These are phyloP conservation scores for Fusarium keratoplasticum DNA, from an alignment of 2,329 filamentous ascomycete genomes.

Conservation along the genomic window DNA sequence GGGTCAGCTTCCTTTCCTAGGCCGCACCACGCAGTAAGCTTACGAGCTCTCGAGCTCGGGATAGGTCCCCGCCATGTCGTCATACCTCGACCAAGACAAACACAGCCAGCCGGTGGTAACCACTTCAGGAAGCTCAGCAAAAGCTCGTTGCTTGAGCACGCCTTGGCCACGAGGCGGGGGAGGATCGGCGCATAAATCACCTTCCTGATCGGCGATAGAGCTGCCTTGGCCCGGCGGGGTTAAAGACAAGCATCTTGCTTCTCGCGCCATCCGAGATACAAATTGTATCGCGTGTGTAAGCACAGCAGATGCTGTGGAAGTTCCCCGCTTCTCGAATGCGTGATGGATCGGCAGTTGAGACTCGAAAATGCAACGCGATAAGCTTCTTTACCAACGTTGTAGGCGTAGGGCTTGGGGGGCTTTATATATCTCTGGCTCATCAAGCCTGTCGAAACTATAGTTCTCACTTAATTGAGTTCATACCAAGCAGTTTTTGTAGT, in stretches of 20 bases:
- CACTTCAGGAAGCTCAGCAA: slow-evolving; percentile 26
- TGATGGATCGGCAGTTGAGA: background rate
- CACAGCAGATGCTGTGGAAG: background rate
- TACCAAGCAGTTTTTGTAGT: background rate
- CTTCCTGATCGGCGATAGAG: slow-evolving; percentile 29
- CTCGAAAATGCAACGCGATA: background rate
- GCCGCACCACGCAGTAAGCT: slow-evolving; percentile 20
- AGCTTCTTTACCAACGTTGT: background rate
- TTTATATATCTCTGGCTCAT: background rate
- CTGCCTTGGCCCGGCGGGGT: slow-evolving; percentile 19
- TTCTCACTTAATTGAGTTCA: background rate
- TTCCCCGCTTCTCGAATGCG: background rate
- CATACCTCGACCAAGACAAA: slow-evolving; percentile 16
- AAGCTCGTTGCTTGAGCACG: background rate
- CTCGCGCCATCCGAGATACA: background rate
- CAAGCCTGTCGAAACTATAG: background rate
- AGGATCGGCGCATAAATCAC: slow-evolving; percentile 14
- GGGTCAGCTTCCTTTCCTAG: slow-evolving; percentile 26
- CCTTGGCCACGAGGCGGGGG: slow-evolving; percentile 28
- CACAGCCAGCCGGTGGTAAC: slow-evolving; percentile 17
- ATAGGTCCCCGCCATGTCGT: slow-evolving; percentile 33
- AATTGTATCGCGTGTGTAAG: background rate
- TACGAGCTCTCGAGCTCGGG: slow-evolving; percentile 24
- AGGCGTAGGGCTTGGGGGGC: background rate
- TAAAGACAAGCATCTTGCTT: background rate